Evolutionary conservation across 2,329 filamentous ascomycete genomes (phyloP).

Genomic region (Talaromyces piceae): DNA sequence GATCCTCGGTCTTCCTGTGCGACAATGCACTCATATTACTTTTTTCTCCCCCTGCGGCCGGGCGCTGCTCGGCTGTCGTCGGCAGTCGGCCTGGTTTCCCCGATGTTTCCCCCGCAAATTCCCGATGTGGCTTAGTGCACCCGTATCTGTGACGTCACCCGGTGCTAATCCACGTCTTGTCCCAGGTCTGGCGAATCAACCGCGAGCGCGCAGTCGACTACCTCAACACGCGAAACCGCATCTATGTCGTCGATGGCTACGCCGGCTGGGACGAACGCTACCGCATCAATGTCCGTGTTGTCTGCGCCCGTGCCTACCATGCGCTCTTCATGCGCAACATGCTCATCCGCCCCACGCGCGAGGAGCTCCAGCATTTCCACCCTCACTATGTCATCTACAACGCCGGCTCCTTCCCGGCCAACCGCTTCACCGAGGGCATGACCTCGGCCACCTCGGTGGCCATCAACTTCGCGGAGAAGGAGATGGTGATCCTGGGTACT

Average conservation of each 20-base stretch:
- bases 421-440: slow-evolving; percentile 97
- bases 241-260: slow-evolving; percentile 96
- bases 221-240: slow-evolving; percentile 96
- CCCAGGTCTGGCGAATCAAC: slow-evolving; percentile 98
- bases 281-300: slow-evolving; percentile 92
- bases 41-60: background rate
- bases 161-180: slow-evolving; percentile 15
- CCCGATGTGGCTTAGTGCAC: slow-evolving; percentile 4
- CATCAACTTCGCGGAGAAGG: slow-evolving; percentile 98
- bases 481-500: slow-evolving; percentile 99
- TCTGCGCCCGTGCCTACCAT: slow-evolving; percentile 98
- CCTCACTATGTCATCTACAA: slow-evolving; percentile 99
- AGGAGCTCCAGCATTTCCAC: slow-evolving; percentile 95
- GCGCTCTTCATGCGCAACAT: slow-evolving; percentile 99
- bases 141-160: slow-evolving; percentile 26
- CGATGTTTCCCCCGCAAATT: slow-evolving; percentile 13
- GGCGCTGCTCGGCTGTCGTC: background rate
- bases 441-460: slow-evolving; percentile 95
- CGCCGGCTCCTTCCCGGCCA: slow-evolving; percentile 94
- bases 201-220: slow-evolving; percentile 98
- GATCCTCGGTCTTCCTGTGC: background rate
- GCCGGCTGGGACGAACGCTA: slow-evolving; percentile 99
- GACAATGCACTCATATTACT: background rate
- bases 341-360: slow-evolving; percentile 86
- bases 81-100: background rate